Evolutionary conservation across 305 asterid species (phyloP).

Genomic region (Solanum hybrid): DNA sequence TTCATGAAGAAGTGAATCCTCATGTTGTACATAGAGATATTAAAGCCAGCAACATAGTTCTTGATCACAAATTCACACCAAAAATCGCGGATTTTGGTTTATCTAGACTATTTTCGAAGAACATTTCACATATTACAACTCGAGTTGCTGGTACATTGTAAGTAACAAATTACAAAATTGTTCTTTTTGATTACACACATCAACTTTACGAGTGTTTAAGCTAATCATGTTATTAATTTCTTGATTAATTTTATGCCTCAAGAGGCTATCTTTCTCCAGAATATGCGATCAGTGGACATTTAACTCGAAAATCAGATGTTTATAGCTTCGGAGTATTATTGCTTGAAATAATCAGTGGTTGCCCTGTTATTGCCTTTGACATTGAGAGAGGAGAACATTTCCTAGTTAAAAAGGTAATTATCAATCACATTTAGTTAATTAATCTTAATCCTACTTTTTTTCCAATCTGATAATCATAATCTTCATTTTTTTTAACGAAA

Average conservation of each 20-base stretch:
- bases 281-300: conserved; percentile 70
- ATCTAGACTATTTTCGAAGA: conserved; percentile 49
- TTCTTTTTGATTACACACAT: background rate
- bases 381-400: conserved; percentile 52
- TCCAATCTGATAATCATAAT: background rate
- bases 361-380: conserved; percentile 49
- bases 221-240: conserved; percentile 7
- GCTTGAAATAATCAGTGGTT: conserved; percentile 57
- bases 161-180: conserved; percentile 11
- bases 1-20: conserved; percentile 60
- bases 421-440: background rate
- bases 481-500: background rate
- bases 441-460: background rate
- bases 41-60: conserved; percentile 67
- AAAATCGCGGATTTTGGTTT: conserved; percentile 78
- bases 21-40: conserved; percentile 69
- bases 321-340: conserved; percentile 80
- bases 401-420: conserved; percentile 61
- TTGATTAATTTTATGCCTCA: background rate
- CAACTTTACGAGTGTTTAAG: background rate
- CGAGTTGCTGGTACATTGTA: conserved; percentile 88
- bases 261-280: conserved; percentile 88
- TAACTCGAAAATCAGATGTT: conserved; percentile 69
- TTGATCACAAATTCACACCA: conserved; percentile 50
- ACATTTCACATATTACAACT: conserved; percentile 53